These are phyloP conservation scores for Volvox africanus DNA, from an alignment of 139 green algal species.

Conservation along the genomic window DNA sequence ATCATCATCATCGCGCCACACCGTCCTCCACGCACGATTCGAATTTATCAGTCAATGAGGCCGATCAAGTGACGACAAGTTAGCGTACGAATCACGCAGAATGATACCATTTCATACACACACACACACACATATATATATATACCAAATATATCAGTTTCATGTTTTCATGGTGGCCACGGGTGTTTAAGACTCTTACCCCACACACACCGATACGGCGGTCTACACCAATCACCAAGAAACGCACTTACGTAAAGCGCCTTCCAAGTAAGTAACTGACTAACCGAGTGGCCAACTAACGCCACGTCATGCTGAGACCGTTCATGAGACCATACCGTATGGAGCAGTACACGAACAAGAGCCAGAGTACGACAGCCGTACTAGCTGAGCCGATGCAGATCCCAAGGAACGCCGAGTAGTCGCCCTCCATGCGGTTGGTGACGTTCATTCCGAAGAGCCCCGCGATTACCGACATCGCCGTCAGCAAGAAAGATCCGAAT, in stretches of 20 bases:
- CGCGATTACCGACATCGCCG: conserved; percentile 73
- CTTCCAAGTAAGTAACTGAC: neutral
- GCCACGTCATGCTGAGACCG: conserved; percentile 38
- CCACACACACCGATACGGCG: neutral
- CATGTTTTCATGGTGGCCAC: neutral
- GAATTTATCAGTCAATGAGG: no score
- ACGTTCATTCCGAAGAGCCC: conserved; percentile 93
- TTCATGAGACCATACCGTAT: conserved; percentile 38
- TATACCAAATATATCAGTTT: neutral
- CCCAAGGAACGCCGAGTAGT: conserved; percentile 30
- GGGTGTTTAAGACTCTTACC: neutral
- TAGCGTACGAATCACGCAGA: no score
- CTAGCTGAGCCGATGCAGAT: conserved; percentile 19
- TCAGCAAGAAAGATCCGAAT: conserved; percentile 76
- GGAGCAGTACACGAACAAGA: conserved; percentile 30
- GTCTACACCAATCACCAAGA: neutral
- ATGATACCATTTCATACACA: no score
- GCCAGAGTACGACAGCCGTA: conserved; percentile 14
- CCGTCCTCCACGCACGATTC: no score
- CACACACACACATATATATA: no score
- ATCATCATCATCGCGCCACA: no score
- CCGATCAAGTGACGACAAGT: no score
- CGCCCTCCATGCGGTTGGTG: conserved; percentile 51
- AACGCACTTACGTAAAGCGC: no score
- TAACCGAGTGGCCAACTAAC: neutral